phyloP scores from a whole-genome alignment of 2,329 filamentous ascomycete species.

The Diaporthe aspalathi region DNA sequence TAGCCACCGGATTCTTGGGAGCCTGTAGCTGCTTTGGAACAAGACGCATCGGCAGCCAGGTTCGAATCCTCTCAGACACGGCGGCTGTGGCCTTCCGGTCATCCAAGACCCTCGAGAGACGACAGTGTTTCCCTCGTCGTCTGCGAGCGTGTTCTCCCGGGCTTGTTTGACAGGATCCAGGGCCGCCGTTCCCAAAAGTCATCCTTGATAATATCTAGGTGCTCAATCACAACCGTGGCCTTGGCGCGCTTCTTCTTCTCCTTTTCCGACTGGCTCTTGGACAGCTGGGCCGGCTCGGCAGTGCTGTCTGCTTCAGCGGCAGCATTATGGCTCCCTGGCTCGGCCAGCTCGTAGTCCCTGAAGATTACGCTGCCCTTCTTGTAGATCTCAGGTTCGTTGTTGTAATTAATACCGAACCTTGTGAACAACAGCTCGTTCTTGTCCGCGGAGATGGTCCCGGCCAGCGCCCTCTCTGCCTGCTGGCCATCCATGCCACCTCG shows the following conservation, averaged over 20 bases:
- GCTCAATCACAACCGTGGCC: slow-evolving; percentile 82
- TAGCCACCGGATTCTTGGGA: too few species aligned
- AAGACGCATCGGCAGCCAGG: background rate
- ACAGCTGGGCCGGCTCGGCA: slow-evolving; percentile 68
- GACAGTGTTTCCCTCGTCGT: slow-evolving; percentile 48
- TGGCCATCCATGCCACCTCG: slow-evolving; percentile 79
- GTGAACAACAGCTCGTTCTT: slow-evolving; percentile 98
- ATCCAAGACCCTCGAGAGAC: background rate
- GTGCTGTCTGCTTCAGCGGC: slow-evolving; percentile 59
- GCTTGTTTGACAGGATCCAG: slow-evolving; percentile 83
- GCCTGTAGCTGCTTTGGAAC: background rate
- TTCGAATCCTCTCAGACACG: background rate
- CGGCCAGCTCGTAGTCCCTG: slow-evolving; percentile 81
- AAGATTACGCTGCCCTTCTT: slow-evolving; percentile 94
- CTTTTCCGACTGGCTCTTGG: slow-evolving; percentile 85
- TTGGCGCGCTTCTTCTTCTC: slow-evolving; percentile 84
- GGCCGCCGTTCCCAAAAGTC: slow-evolving; percentile 91
- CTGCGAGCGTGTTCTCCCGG: slow-evolving; percentile 76
- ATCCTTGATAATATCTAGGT: slow-evolving; percentile 94
- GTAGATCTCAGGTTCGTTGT: slow-evolving; percentile 92
- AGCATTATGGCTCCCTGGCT: slow-evolving; percentile 62
- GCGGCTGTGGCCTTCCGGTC: background rate
- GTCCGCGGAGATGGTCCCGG: slow-evolving; percentile 84
- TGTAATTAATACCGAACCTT: slow-evolving; percentile 93
- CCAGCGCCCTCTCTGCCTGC: slow-evolving; percentile 83